Evolutionary conservation across 208 protist species (phyloP), one percentile per base, ranked within the genome.

Genomic region (Trypanosoma scelopori): DNA sequence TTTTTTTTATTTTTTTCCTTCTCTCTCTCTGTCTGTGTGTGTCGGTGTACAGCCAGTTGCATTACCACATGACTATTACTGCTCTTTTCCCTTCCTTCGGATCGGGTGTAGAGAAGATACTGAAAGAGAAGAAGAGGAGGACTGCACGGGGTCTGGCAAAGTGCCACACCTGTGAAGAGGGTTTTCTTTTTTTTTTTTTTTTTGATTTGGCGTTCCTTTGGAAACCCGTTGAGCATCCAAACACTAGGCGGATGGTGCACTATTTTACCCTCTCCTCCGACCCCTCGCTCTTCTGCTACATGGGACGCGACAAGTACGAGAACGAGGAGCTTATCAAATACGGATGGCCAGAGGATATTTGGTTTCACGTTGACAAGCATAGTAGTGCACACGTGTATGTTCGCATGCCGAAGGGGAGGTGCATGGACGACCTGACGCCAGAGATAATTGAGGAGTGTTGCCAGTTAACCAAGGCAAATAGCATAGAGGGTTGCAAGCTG

Each of bases 301-400:
- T 99, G 96, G 98, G 98, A 30, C 80, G 84, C 30, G 98, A 99
- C 81, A 99, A 99, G 81, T 97, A 93, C 74, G 98, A 99, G 60
- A 99, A 99, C 71, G 98, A 99, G 79, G 91, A 99, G 55, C 76
- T 99, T 12, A 99, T 99, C 71, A 89, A 89, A 57, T 97, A 92
- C 55, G 97, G 95, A 13, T 99, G 91, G 89, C 94, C 96, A 4
- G 97, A 99, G 55, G 98, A 99, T 72, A 79, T 99, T 23, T 99
- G 98, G 97, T 99, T 99, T 65, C 98, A 99, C 81, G 98, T 99
- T 7, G 97, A 99, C 76, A 91, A 93, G 45, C 86, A 98, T 55
- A 94, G 89, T 61, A 96, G 89, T 74, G 98, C 98, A 0, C 98
- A 99, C 79, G 93, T 99, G n/a, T 99, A 99, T 81, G 68, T 99